Conservation (phyloP, 1,139 yeast species). For the Suzukiozyma palmioleophila region DNA sequence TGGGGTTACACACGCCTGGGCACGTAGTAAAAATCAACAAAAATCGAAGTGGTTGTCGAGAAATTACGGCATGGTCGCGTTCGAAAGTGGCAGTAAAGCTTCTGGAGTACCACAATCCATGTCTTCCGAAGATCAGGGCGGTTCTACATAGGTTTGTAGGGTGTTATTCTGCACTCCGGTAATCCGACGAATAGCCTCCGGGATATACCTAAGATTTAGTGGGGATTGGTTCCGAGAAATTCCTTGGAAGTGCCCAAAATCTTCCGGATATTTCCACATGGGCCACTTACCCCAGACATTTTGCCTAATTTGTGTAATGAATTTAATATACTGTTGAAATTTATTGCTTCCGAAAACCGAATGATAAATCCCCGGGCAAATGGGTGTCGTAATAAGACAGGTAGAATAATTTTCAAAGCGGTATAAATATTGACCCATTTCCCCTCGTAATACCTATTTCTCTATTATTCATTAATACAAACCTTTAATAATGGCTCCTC, state of each 20-base stretch:
- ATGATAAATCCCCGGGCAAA: constrained; percentile 13
- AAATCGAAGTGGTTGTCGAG: no score
- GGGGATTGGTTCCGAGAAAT: neutral
- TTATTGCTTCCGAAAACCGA: neutral
- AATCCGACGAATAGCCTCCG: constrained; percentile 1
- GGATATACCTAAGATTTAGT: neutral
- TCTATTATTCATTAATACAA: neutral
- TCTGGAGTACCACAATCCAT: no score
- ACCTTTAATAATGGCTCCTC: constrained; percentile 36
- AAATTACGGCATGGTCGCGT: no score
- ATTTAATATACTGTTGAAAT: constrained; percentile 2
- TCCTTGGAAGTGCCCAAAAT: constrained; percentile 1
- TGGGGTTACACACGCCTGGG: no score
- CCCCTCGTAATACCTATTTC: constrained; percentile 1
- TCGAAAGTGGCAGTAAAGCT: no score
- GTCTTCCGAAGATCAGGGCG: no score
- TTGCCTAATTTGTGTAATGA: constrained; percentile 8
- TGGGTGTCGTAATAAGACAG: neutral
- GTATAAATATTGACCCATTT: constrained; percentile 12
- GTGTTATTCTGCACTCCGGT: neutral
- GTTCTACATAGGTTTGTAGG: no score
- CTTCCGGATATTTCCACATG: constrained; percentile 12
- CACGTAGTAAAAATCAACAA: no score
- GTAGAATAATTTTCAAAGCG: neutral
- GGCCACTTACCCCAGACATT: constrained; percentile 15